A percentile compares a stretch with the other conserved stretches of the same genome.
phyloP scores from a whole-genome alignment of 2,329 filamentous ascomycete species.

The Botrytis fabae region DNA sequence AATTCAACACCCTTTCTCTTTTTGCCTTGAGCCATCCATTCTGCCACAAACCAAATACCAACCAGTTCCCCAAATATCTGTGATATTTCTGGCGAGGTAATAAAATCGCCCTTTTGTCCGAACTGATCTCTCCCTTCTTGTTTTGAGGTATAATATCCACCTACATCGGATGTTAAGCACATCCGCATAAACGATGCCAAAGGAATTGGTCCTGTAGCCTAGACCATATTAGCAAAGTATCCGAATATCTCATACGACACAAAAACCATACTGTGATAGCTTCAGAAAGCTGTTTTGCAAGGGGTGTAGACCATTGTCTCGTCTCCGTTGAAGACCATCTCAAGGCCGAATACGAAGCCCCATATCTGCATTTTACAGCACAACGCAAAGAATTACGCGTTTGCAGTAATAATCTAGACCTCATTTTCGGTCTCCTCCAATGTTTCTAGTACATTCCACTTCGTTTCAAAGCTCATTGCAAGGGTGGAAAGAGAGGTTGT shows the following conservation, averaged over 20 bases:
- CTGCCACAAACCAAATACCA: conserved; percentile 91
- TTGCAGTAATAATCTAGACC: conserved; percentile 34
- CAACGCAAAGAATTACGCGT: conserved; percentile 33
- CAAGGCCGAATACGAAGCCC: conserved; percentile 26
- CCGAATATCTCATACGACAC: neutral
- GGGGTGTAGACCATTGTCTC: conserved; percentile 80
- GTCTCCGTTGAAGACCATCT: conserved; percentile 39
- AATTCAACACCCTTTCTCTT: conserved; percentile 75
- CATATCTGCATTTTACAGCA: conserved; percentile 29
- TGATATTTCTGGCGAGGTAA: conserved; percentile 96
- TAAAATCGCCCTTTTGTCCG: conserved; percentile 89
- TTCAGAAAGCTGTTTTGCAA: conserved; percentile 83
- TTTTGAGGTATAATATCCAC: conserved; percentile 88
- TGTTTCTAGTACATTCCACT: conserved; percentile 28
- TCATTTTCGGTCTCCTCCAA: conserved; percentile 32
- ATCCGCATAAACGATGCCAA: conserved; percentile 97
- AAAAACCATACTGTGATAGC: conserved; percentile 70
- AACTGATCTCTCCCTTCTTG: conserved; percentile 78
- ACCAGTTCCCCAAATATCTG: conserved; percentile 95
- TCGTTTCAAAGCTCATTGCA: neutral
- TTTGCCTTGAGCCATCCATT: conserved; percentile 91
- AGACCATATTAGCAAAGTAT: conserved; percentile 40
- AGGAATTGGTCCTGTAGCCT: conserved; percentile 87
- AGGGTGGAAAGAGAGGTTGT: conserved; percentile 17
- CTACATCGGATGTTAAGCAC: conserved; percentile 87